A percentile compares a stretch with the other conserved stretches of the same genome.
Evolutionary conservation across 192 early-diverging fungal species (phyloP).

Genomic region (Backusella westeae): DNA sequence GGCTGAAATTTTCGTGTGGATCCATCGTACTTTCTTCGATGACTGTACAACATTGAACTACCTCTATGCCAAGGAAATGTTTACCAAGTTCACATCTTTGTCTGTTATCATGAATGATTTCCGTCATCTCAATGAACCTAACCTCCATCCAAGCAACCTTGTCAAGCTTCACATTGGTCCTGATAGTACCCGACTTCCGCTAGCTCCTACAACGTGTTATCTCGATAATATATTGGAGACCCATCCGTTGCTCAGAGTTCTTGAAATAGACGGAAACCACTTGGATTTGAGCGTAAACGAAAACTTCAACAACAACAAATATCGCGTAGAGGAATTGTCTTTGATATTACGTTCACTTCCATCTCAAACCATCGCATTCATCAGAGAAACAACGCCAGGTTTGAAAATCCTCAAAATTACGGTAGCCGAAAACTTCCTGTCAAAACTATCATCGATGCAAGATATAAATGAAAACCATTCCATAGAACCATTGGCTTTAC

Average conservation of each 20-base stretch:
- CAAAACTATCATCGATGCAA: neutral
- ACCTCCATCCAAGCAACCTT: neutral
- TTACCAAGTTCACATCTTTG: neutral
- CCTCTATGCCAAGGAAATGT: neutral
- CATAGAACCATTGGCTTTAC: neutral
- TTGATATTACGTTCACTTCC: neutral
- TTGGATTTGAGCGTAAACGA: neutral
- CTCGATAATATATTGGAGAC: neutral
- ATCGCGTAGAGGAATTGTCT: neutral
- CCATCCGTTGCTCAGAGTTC: neutral
- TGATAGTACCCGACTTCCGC: no score
- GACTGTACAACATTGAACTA: neutral
- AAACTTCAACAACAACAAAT: neutral
- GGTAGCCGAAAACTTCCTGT: neutral
- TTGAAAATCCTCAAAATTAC: neutral
- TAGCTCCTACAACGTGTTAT: neutral
- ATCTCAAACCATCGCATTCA: neutral
- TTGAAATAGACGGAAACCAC: neutral
- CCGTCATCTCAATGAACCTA: neutral
- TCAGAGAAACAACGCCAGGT: neutral
- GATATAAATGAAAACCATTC: neutral
- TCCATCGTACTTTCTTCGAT: fast-evolving
- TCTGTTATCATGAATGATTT: neutral
- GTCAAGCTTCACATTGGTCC: neutral
- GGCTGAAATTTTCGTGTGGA: neutral